Base-by-base conservation (phyloP, 148 eudicot genomes). In the Rhododendron henanense region DNA sequence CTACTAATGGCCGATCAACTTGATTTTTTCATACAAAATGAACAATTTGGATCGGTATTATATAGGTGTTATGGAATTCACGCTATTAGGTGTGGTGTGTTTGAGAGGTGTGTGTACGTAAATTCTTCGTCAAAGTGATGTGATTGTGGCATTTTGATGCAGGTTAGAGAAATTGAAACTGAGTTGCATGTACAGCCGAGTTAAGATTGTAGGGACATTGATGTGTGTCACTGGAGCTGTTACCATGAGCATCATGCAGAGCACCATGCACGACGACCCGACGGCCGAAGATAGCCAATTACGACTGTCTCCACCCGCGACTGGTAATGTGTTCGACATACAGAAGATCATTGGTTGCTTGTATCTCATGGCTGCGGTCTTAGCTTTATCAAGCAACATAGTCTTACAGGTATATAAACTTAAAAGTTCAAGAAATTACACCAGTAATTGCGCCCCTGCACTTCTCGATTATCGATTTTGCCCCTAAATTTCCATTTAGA, bases 211-310 rank as follows among this genome's bases (percentile, higher is more conserved):
- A 10, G 96, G 98, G n/a, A 93, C 98, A 35, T 33, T 90, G 10
- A 45, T 93, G 74, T 94, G 98, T 75, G 94, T 94, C 14, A 85
- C 86, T n/a, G 98, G 98, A 45, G 98, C 94, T 16, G 39, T 93
- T 73, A 84, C 90, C 28, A 93, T 94, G 96, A 92, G 94, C 81
- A 61, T 94, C 6, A 82, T 47, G 50, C 50, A 47, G 50, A 47
- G 50, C 11, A 9, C 50, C 50, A 47, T 9, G 11, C 14, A 44
- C 5, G 21, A 69, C 16, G 37, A 69, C 11, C 3, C 4, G 35
- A 61, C 44, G 14, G 47, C 25, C 39, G 65, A 63, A 61, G 78
- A 83, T 50, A 44, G 44, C 84, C 78, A 7, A n/a, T 45, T 48
- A 5, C 7, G 0, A 41, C 8, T 28, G 19, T 39, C 61, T 19